Percentiles rank a stretch among this genome's conserved stretches.
Evolutionary conservation across 108 stramenopile genomes (phyloP).

Genomic region (Cyclotella choctawhatcheeana): DNA sequence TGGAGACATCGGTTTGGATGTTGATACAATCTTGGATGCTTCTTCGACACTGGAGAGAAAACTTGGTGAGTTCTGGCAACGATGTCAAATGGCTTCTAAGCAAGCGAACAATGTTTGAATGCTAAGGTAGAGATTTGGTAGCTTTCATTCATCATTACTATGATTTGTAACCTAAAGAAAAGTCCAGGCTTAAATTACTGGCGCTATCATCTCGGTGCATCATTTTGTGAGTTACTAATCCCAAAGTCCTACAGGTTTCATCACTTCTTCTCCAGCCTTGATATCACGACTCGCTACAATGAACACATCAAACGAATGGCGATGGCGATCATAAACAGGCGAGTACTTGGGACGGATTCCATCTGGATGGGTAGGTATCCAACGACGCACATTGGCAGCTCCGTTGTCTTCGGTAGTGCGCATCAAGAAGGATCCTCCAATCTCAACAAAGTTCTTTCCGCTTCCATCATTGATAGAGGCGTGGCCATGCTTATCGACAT

Average conservation of each 20-base stretch:
- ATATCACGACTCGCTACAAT: slow-evolving; percentile 83
- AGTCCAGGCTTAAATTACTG: background rate
- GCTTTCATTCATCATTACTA: too few relatives aligned
- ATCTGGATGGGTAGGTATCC: slow-evolving; percentile 77
- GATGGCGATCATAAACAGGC: slow-evolving; percentile 86
- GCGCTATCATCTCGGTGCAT: background rate
- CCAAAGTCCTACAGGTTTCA: slow-evolving; percentile 33
- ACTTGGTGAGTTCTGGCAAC: slow-evolving; percentile 39
- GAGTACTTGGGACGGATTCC: slow-evolving; percentile 76
- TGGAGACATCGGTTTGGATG: slow-evolving; percentile 42
- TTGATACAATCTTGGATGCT: slow-evolving; percentile 42
- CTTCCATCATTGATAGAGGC: slow-evolving; percentile 54
- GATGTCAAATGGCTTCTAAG: slow-evolving; percentile 31
- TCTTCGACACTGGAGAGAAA: slow-evolving; percentile 48
- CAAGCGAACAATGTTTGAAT: background rate
- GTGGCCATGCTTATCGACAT: slow-evolving; percentile 65
- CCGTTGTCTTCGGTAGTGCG: slow-evolving; percentile 50
- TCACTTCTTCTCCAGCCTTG: slow-evolving; percentile 52
- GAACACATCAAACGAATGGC: slow-evolving; percentile 80
- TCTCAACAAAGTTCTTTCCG: slow-evolving; percentile 70
- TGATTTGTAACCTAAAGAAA: background rate
- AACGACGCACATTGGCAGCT: slow-evolving; percentile 76
- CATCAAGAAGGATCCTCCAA: slow-evolving; percentile 81
- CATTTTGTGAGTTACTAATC: background rate
- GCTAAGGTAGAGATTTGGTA: too few relatives aligned